A percentile compares a stretch with the other conserved stretches of the same genome.
These are phyloP conservation scores for Caloboletus firmus DNA, from an alignment of 1,284 basidiomycete genomes.

Conservation along the genomic window DNA sequence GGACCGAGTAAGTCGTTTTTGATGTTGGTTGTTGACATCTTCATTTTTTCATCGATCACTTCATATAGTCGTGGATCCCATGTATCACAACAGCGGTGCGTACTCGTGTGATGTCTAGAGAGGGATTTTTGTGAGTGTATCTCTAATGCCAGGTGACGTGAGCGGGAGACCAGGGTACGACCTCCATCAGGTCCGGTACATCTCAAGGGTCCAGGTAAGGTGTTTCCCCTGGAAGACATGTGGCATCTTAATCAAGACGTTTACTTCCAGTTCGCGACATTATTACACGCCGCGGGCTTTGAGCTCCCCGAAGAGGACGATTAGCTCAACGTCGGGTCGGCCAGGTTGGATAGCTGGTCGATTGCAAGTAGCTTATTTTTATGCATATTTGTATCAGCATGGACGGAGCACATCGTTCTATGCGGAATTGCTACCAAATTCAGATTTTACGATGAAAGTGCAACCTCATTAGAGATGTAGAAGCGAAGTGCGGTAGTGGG, in stretches of 20 bases:
- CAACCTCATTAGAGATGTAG: not conserved
- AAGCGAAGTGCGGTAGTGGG: not conserved
- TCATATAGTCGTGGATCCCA: constrained; percentile 70
- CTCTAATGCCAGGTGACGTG: constrained; percentile 56
- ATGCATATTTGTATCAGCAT: constrained; percentile 16
- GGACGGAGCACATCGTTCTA: not conserved
- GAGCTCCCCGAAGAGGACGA: constrained; percentile 32
- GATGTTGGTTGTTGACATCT: not conserved
- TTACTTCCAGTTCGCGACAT: constrained; percentile 47
- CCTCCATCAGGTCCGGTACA: constrained; percentile 73
- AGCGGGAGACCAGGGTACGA: constrained; percentile 78
- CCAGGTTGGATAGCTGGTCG: not conserved
- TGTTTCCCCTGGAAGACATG: not conserved
- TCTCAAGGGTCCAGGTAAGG: constrained; percentile 81
- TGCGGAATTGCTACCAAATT: not conserved
- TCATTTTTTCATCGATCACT: not conserved
- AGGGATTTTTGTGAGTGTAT: not conserved
- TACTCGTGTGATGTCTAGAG: not conserved
- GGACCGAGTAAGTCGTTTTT: constrained; percentile 55
- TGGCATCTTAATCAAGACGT: not conserved
- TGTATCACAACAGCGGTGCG: constrained; percentile 80
- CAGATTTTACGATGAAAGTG: not conserved
- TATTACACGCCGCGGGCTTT: constrained; percentile 54
- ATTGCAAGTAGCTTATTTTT: constrained; percentile 6
- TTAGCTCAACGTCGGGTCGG: not conserved